phyloP scores from a whole-genome alignment of 805 yeast species.

The Blastobotrys robertii region DNA sequence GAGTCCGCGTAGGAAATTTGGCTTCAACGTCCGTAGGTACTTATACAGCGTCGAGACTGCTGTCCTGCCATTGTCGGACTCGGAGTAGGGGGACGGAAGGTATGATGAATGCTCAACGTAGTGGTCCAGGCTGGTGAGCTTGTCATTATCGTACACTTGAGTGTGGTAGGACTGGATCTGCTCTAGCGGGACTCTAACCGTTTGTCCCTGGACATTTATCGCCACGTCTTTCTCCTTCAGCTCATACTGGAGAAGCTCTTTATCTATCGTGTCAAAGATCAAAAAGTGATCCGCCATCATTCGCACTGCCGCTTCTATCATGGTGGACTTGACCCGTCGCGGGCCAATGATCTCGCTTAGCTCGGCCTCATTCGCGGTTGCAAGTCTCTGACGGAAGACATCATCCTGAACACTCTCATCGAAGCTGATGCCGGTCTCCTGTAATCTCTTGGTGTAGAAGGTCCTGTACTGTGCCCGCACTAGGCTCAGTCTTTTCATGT shows the following conservation, averaged over 20 bases:
- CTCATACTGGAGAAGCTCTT: constrained; percentile 15
- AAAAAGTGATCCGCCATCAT: constrained; percentile 24
- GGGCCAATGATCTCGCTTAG: constrained; percentile 20
- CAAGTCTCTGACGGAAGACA: too few relatives aligned
- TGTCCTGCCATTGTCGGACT: background rate
- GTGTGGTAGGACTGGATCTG: background rate
- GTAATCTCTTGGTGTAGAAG: too few relatives aligned
- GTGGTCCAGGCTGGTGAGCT: too few relatives aligned
- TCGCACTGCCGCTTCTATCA: constrained; percentile 23
- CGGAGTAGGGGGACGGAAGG: constrained; percentile 3
- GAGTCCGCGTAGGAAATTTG: constrained; percentile 13
- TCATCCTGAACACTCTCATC: too few relatives aligned
- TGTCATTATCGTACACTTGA: background rate
- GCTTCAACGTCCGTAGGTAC: constrained; percentile 7
- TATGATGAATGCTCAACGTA: constrained; percentile 5
- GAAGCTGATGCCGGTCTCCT: too few relatives aligned
- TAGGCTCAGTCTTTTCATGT: too few relatives aligned
- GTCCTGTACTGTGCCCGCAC: too few relatives aligned
- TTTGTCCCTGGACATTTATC: background rate
- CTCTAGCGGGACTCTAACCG: background rate
- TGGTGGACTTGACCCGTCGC: constrained; percentile 19
- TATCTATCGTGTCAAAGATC: constrained; percentile 22
- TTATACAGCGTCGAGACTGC: constrained; percentile 3
- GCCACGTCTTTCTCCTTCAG: constrained; percentile 10
- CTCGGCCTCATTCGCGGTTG: background rate